These are phyloP conservation scores for Clarireedia paspali DNA, from an alignment of 2,329 filamentous ascomycete species.

Conservation along the genomic window DNA sequence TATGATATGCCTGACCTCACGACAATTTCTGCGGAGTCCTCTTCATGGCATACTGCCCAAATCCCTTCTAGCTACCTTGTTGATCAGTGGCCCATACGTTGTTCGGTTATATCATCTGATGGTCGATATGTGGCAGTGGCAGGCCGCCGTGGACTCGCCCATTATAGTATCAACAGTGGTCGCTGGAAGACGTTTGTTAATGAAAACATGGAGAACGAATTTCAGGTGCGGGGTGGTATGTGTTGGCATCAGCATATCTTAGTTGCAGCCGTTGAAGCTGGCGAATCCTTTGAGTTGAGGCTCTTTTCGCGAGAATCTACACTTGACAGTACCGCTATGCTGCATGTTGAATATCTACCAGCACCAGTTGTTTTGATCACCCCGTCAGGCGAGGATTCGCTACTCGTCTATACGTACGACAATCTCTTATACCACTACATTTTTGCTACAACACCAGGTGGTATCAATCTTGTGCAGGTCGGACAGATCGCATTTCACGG, in stretches of 20 bases:
- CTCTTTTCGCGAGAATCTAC: constrained; percentile 82
- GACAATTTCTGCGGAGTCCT: constrained; percentile 84
- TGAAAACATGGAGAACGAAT: constrained; percentile 74
- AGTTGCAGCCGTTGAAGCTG: constrained; percentile 85
- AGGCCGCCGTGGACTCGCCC: constrained; percentile 82
- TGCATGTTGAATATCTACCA: constrained; percentile 71
- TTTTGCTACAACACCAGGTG: constrained; percentile 62
- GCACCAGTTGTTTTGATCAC: constrained; percentile 86
- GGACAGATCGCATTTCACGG: constrained; percentile 97
- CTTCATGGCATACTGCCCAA: constrained; percentile 89
- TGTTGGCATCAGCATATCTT: constrained; percentile 97
- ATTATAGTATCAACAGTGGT: constrained; percentile 91
- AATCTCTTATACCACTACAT: constrained; percentile 94
- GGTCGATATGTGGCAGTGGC: constrained; percentile 94
- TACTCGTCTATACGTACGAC: constrained; percentile 94
- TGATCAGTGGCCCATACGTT: constrained; percentile 88
- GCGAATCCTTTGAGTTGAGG: constrained; percentile 76
- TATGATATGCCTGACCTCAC: constrained; percentile 88
- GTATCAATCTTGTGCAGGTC: constrained; percentile 79
- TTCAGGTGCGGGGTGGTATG: constrained; percentile 90
- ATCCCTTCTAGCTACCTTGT: constrained; percentile 79
- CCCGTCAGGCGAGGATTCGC: constrained; percentile 83
- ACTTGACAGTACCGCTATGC: constrained; percentile 63
- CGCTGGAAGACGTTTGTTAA: constrained; percentile 94
- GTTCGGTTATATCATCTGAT: constrained; percentile 81